phyloP scores from a whole-genome alignment of 1,284 basidiomycete species.

The Trichosporon sp. region DNA sequence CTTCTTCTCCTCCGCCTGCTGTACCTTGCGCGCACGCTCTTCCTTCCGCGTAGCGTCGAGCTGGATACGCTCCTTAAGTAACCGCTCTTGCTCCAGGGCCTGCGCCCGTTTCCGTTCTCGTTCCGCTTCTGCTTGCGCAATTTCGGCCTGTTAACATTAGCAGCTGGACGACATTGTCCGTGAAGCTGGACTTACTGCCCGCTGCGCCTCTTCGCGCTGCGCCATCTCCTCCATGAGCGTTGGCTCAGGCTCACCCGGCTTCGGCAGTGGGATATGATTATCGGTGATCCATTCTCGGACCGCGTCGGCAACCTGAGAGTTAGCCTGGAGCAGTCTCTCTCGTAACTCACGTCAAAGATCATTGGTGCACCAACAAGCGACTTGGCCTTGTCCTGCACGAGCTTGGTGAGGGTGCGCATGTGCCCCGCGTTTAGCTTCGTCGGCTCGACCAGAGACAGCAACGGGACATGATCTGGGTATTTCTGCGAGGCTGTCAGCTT shows the following conservation, averaged over 20 bases:
- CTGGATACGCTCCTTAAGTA: conserved; percentile 40
- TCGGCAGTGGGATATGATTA: conserved; percentile 43
- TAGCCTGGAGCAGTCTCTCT: neutral
- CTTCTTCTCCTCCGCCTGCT: conserved; percentile 20
- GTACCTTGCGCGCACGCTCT: conserved; percentile 24
- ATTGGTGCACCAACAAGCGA: conserved; percentile 35
- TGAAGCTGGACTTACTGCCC: conserved; percentile 33
- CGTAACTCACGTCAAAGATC: conserved; percentile 46
- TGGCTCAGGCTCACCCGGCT: conserved; percentile 32
- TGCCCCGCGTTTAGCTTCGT: conserved; percentile 35
- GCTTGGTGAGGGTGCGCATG: conserved; percentile 35
- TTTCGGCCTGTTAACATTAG: conserved; percentile 25
- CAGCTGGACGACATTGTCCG: neutral
- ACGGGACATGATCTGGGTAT: conserved; percentile 42
- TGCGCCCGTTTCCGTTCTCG: conserved; percentile 27
- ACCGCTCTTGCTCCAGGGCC: conserved; percentile 33
- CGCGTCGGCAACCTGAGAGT: conserved; percentile 36
- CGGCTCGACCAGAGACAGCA: conserved; percentile 37
- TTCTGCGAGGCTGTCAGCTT: conserved; percentile 23
- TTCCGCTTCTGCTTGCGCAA: conserved; percentile 28
- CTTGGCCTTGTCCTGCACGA: conserved; percentile 41
- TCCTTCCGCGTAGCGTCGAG: conserved; percentile 38
- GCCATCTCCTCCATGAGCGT: conserved; percentile 49
- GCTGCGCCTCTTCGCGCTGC: conserved; percentile 42
- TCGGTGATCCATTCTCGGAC: conserved; percentile 42